These are phyloP conservation scores for Cocos nucifera DNA, from an alignment of 176 grass and related monocot species.

Conservation along the genomic window DNA sequence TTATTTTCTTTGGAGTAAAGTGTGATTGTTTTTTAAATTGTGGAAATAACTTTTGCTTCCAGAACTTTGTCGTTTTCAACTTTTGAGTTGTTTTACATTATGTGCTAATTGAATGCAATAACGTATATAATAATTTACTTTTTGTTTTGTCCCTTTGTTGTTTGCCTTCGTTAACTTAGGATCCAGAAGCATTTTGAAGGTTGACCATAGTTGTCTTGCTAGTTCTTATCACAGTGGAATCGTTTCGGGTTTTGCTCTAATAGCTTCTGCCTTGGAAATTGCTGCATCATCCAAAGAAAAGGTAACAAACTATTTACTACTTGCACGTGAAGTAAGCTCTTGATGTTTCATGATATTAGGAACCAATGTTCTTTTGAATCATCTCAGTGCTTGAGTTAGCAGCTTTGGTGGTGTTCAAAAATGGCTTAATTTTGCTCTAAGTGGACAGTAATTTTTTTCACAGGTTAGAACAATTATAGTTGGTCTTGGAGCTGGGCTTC, in stretches of 20 bases:
- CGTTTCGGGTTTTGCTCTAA: conserved; percentile 70
- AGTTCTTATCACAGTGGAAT: conserved; percentile 89
- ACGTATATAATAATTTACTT: background rate
- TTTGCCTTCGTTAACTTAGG: conserved; percentile 29
- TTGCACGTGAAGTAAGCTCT: background rate
- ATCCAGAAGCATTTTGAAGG: conserved; percentile 44
- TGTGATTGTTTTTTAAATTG: too few species aligned
- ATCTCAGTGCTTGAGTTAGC: too few species aligned
- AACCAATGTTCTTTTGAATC: background rate
- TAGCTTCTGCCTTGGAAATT: conserved; percentile 54
- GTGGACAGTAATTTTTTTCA: conserved; percentile 9
- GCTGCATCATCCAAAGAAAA: conserved; percentile 41
- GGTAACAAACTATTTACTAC: conserved; percentile 16
- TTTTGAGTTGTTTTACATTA: too few species aligned
- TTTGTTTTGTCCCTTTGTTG: background rate
- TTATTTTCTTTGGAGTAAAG: too few species aligned
- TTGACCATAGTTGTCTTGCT: conserved; percentile 77
- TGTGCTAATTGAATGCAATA: too few species aligned
- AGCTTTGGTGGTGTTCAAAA: too few species aligned
- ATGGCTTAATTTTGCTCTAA: conserved; percentile 5
- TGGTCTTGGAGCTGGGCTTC: conserved; percentile 86
- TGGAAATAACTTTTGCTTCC: too few species aligned
- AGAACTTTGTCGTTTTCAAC: too few species aligned
- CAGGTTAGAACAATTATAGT: conserved; percentile 61
- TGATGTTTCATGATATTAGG: too few species aligned